These are phyloP conservation scores for Pythium aphanidermatum DNA, from an alignment of 352 stramenopile species.

Conservation along the genomic window DNA sequence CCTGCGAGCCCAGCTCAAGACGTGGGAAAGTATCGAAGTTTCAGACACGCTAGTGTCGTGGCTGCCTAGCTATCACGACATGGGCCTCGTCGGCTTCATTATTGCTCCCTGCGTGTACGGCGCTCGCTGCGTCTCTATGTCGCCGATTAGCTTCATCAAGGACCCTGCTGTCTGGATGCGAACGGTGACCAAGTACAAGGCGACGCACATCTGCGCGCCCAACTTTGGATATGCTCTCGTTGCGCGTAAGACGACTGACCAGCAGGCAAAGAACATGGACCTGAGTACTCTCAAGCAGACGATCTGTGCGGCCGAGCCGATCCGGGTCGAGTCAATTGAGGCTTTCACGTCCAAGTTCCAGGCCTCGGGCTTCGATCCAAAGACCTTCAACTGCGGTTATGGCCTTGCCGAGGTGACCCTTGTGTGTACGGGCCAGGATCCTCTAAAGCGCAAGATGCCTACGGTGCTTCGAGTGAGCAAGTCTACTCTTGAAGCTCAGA, in stretches of 20 bases:
- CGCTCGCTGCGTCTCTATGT: constrained; percentile 73
- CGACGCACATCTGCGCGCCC: constrained; percentile 66
- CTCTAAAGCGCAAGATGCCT: constrained; percentile 35
- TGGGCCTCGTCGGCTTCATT: constrained; percentile 82
- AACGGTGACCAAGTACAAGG: constrained; percentile 64
- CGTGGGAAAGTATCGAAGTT: constrained; percentile 56
- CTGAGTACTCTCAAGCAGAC: constrained; percentile 60
- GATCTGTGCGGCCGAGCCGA: constrained; percentile 77
- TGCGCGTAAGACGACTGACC: constrained; percentile 68
- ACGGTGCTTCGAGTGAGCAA: constrained; percentile 68
- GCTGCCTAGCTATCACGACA: constrained; percentile 81
- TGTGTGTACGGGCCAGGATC: constrained; percentile 68
- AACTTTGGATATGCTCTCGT: constrained; percentile 79
- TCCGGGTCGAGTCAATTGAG: constrained; percentile 69
- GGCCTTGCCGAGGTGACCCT: constrained; percentile 79
- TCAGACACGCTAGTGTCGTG: constrained; percentile 71
- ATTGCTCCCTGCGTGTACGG: constrained; percentile 51
- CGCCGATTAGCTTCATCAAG: constrained; percentile 83
- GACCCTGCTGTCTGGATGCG: constrained; percentile 80
- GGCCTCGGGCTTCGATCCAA: constrained; percentile 45
- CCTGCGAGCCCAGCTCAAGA: constrained; percentile 62
- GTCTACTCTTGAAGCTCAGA: constrained; percentile 44
- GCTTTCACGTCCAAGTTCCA: constrained; percentile 68
- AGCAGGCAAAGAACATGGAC: constrained; percentile 51
- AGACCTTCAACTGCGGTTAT: constrained; percentile 81